Evolutionary conservation across 345 rosid species (phyloP).

Genomic region (Ceriops decandra): DNA sequence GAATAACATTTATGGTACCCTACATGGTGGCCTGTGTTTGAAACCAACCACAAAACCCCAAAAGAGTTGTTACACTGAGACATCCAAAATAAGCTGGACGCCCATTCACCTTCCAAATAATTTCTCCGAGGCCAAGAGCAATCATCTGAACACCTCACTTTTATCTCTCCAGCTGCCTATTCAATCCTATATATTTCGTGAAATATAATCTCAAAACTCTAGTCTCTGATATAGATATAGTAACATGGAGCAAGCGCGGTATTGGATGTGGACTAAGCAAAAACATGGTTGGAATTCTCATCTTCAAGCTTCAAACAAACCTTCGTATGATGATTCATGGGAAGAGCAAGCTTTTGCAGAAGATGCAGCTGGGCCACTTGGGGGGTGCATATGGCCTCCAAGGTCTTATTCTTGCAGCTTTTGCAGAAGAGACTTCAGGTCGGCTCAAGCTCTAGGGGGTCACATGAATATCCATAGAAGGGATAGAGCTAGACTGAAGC

Average conservation of each 20-base stretch:
- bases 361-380: constrained; percentile 26
- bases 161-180: not conserved
- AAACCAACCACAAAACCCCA: constrained; percentile 22
- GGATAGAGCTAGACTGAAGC: constrained; percentile 30
- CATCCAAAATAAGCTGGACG: constrained; percentile 39
- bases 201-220: not conserved
- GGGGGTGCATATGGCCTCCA: constrained; percentile 36
- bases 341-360: constrained; percentile 38
- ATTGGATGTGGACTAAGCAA: constrained; percentile 49
- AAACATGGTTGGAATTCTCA: constrained; percentile 37
- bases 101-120: constrained; percentile 40
- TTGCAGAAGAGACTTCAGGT: constrained; percentile 29
- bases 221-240: not conserved
- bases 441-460: constrained; percentile 36
- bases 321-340: constrained; percentile 50
- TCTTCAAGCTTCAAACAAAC: constrained; percentile 23
- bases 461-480: constrained; percentile 37
- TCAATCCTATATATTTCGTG: not conserved
- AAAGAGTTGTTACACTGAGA: constrained; percentile 23
- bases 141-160: not conserved
- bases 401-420: constrained; percentile 34
- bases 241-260: constrained; percentile 40
- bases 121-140: constrained; percentile 17
- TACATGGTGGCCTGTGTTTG: constrained; percentile 12
- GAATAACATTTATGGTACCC: not conserved